Evolutionary conservation across 148 eudicot species (phyloP).

Genomic region (Linanthus parryae): DNA sequence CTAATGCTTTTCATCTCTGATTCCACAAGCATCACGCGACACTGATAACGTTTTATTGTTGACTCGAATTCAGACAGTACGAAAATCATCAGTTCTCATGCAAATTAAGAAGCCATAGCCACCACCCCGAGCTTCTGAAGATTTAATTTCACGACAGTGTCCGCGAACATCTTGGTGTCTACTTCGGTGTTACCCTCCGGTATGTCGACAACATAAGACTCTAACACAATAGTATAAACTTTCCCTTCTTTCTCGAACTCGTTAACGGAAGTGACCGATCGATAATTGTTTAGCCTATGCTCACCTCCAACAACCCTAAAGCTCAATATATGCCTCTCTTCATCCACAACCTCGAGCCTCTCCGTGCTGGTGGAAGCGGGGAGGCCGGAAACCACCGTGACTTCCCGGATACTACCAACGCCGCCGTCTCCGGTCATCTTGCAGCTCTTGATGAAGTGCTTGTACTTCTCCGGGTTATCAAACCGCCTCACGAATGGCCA

Average conservation of each 20-base stretch:
- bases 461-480: conserved; percentile 79
- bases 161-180: conserved; percentile 89
- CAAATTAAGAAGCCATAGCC: conserved; percentile 47
- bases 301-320: conserved; percentile 76
- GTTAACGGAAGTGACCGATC: conserved; percentile 68
- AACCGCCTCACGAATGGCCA: conserved; percentile 72
- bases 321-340: conserved; percentile 49
- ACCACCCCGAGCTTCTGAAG: conserved; percentile 71
- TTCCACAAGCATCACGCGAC: no score
- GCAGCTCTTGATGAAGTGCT: conserved; percentile 87
- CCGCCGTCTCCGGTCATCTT: conserved; percentile 46
- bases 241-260: conserved; percentile 35
- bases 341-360: conserved; percentile 64
- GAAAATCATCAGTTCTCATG: conserved; percentile 38
- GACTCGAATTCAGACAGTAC: no score
- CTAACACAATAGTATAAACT: conserved; percentile 57
- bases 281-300: conserved; percentile 63
- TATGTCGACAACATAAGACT: conserved; percentile 71
- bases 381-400: conserved; percentile 68
- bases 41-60: no score
- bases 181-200: conserved; percentile 73
- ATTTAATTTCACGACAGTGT: conserved; percentile 77
- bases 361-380: conserved; percentile 81
- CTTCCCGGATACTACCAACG: conserved; percentile 66
- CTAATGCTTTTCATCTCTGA: no score